Base-by-base conservation (phyloP, 345 rosid species). In the Salix dunnii region DNA sequence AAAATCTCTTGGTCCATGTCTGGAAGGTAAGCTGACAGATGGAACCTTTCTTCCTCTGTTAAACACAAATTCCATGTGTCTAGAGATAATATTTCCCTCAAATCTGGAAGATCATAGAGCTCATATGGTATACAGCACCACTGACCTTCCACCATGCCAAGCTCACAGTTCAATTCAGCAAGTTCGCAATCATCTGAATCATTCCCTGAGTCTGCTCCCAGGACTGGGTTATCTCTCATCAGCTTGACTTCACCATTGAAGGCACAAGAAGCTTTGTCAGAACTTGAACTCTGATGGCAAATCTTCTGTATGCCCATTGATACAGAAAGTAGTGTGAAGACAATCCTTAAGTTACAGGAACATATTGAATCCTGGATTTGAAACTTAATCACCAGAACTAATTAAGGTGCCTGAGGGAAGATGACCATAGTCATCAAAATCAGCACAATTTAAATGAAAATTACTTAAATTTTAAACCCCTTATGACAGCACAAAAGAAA, bases 31-130 rank as follows among this genome's bases (percentile, higher is more conserved):
- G 84, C 82, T 10, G 89, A 83, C 21, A 91, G 84, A 61, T 61
- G 68, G 78, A 85, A 88, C 79, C 92, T 85, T 70, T 91, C 95
- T 74, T 88, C 92, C 76, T 88, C 89, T 0, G 91, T 85, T 64
- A 89, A 85, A 80, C 84, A 83, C 18, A 85, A 88, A 80, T 91
- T 86, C 95, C 95, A 91, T 58, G 95, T 86, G 55, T 85, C 91
- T 33, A 81, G 20, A 67, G 90, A 91, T 61, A 91, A 74, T 71
- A 91, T 85, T 51, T 75, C 86, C 80, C 58, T 89, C 71, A 91
- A 87, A 85, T 86, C 84, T n/a, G 86, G 87, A 70, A 89, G 84
- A 87, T 89, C 91, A 72, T 83, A 91, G 60, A 89, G 88, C 68
- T 89, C 92, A 73, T 84, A 91, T 1, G 95, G 92, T 77, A 88